Conservation (phyloP, 73 alveolate species). For the Blepharisma japonicum region DNA sequence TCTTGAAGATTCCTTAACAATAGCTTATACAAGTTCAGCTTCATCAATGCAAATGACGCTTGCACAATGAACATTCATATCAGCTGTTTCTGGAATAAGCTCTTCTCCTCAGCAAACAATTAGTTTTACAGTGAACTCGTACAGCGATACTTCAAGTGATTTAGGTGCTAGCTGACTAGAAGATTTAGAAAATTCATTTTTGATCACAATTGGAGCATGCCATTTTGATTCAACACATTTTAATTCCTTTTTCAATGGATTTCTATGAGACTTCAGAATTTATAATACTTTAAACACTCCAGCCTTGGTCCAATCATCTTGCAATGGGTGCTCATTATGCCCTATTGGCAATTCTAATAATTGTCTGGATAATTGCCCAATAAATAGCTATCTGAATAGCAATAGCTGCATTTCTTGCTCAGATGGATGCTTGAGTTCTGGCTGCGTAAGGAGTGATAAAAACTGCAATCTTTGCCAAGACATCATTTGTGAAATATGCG, state of each 20-base stretch:
- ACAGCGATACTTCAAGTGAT: not conserved
- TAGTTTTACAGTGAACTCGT: not conserved
- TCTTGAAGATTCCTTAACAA: not conserved
- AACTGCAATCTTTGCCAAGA: not conserved
- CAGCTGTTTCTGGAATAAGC: not conserved
- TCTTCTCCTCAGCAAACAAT: not conserved
- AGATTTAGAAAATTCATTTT: not conserved
- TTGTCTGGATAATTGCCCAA: not conserved
- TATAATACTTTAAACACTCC: not conserved
- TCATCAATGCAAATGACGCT: not conserved
- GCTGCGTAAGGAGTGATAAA: conserved; percentile 12
- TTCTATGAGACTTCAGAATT: not conserved
- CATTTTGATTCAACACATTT: not conserved
- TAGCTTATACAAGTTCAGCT: not conserved
- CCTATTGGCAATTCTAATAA: not conserved
- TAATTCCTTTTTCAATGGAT: not conserved
- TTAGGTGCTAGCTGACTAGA: not conserved
- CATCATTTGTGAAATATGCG: not conserved
- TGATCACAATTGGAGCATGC: conserved; percentile 3
- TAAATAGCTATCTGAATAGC: not conserved
- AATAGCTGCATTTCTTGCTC: not conserved
- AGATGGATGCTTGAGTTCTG: not conserved
- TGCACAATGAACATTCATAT: not conserved
- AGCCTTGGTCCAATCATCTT: not conserved
- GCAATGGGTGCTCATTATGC: not conserved